Evolutionary conservation across 352 stramenopile genomes (phyloP).

Genomic region (Globisporangium spinosum): DNA sequence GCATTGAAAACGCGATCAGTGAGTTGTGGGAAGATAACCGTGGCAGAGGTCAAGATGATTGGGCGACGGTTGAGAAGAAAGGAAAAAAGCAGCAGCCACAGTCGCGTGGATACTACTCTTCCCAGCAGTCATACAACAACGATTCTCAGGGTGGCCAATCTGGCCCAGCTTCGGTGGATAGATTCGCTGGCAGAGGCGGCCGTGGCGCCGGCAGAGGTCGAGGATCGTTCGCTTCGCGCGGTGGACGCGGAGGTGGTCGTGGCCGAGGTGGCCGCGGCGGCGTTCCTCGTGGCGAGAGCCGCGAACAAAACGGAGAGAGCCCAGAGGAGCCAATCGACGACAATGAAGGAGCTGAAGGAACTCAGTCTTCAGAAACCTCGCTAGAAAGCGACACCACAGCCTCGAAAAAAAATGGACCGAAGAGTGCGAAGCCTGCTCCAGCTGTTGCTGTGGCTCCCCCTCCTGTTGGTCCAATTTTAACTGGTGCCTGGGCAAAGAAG

Average conservation of each 20-base stretch:
- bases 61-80: constrained; percentile 81
- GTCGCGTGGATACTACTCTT: constrained; percentile 17
- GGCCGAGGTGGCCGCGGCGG: constrained; percentile 37
- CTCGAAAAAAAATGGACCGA: constrained; percentile 41
- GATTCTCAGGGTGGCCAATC: constrained; percentile 30
- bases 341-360: constrained; percentile 18
- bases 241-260: constrained; percentile 45
- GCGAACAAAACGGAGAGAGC: constrained; percentile 28
- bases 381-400: constrained; percentile 17
- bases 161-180: constrained; percentile 27
- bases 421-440: constrained; percentile 34
- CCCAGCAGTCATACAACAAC: constrained; percentile 39
- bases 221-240: constrained; percentile 36
- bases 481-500: constrained; percentile 72
- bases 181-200: constrained; percentile 31
- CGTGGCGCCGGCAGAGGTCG: constrained; percentile 47
- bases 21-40: constrained; percentile 84
- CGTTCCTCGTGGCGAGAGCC: constrained; percentile 26
- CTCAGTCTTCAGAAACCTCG: constrained; percentile 2
- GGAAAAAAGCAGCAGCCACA: constrained; percentile 44
- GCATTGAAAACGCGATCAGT: constrained; percentile 72
- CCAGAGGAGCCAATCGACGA: constrained; percentile 50
- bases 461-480: constrained; percentile 54
- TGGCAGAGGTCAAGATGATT: constrained; percentile 56
- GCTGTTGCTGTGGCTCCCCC: constrained; percentile 34